A percentile compares a stretch with the other conserved stretches of the same genome.
These are phyloP conservation scores for Cyanidioschyzon merolae DNA, from an alignment of 23 red algal species.

Conservation along the genomic window DNA sequence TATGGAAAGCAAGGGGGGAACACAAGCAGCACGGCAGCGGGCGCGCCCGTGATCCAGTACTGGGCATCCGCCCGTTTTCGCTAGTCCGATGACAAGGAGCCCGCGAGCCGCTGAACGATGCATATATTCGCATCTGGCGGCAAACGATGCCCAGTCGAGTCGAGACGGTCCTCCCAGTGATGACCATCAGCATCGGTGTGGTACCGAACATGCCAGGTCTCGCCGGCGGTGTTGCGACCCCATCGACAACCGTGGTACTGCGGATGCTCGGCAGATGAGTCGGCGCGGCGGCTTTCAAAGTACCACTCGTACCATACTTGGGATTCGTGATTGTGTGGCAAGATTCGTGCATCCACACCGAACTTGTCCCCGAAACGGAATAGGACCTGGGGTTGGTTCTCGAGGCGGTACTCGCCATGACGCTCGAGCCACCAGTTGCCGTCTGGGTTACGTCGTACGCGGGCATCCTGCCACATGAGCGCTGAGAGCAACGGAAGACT, in stretches of 20 bases:
- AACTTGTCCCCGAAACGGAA: slow-evolving; percentile 16
- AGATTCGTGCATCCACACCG: slow-evolving; percentile 1
- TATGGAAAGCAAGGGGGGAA: too few relatives aligned
- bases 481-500: not conserved
- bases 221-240: not conserved
- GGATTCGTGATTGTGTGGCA: not conserved
- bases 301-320: slow-evolving; percentile 11
- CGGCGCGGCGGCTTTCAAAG: not conserved
- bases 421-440: slow-evolving; percentile 18
- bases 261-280: not conserved
- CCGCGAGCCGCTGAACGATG: too few relatives aligned
- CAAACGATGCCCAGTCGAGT: not conserved
- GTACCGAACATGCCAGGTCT: not conserved
- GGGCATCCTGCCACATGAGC: slow-evolving; percentile 13
- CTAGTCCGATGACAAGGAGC: too few relatives aligned
- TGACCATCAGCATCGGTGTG: not conserved
- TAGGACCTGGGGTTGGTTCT: not conserved
- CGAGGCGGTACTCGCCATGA: not conserved
- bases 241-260: not conserved
- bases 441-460: not conserved
- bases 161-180: not conserved
- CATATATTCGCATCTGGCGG: not conserved
- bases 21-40: too few relatives aligned
- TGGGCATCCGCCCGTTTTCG: too few relatives aligned
- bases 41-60: too few relatives aligned